A percentile compares a stretch with the other conserved stretches of the same genome.
These are phyloP conservation scores for Ustilago lituana DNA, from an alignment of 1,284 basidiomycete genomes.

Conservation along the genomic window DNA sequence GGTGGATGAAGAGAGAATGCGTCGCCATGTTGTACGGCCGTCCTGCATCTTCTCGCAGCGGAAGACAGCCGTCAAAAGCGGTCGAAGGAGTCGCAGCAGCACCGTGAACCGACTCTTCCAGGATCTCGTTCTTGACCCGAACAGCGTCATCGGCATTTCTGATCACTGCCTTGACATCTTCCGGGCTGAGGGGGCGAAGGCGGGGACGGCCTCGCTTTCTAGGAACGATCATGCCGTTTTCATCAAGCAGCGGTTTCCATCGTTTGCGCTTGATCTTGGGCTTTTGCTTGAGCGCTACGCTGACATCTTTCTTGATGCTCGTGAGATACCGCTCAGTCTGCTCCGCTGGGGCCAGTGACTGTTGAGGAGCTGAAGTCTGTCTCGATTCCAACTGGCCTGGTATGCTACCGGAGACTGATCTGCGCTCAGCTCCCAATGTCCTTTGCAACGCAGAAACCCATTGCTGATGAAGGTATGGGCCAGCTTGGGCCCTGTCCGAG, in stretches of 20 bases:
- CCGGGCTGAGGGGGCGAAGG: not conserved
- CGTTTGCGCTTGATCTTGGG: not conserved
- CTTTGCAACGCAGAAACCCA: too few species aligned
- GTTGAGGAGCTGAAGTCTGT: too few species aligned
- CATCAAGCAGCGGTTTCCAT: constrained; percentile 5
- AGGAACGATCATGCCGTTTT: not conserved
- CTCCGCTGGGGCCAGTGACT: too few species aligned
- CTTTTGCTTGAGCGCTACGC: not conserved
- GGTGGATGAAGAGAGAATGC: constrained; percentile 29
- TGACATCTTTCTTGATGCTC: not conserved
- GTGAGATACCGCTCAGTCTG: not conserved
- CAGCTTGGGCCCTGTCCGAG: too few species aligned
- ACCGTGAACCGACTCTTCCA: not conserved
- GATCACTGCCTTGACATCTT: not conserved
- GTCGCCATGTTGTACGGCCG: constrained; percentile 18
- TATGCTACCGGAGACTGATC: too few species aligned
- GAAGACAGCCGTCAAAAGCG: constrained; percentile 6
- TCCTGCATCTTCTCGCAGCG: constrained; percentile 5
- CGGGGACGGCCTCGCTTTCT: constrained; percentile 18
- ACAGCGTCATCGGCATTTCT: not conserved
- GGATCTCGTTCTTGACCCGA: constrained; percentile 10
- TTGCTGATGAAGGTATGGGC: too few species aligned
- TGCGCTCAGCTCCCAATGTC: too few species aligned
- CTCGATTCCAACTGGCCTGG: too few species aligned
- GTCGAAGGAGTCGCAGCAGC: not conserved